Conservation (phyloP, 2,329 filamentous ascomycete species). For the Zalaria sp. region DNA sequence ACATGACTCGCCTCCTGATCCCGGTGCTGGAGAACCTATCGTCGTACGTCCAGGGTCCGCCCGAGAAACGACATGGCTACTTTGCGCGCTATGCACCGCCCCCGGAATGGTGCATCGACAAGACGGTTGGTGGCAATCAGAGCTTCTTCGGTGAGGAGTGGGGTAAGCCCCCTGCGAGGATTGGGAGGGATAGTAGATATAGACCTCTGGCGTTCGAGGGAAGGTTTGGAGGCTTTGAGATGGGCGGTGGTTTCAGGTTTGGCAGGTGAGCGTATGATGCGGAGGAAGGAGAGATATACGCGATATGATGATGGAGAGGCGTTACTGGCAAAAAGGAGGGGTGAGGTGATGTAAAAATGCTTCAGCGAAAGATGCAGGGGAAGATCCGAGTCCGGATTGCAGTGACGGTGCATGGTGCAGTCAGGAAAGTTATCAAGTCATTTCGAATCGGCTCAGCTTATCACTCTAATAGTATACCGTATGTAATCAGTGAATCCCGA, state of each 20-base stretch:
- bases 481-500: too few relatives aligned
- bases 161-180: constrained; percentile 20
- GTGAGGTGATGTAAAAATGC: too few relatives aligned
- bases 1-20: constrained; percentile 21
- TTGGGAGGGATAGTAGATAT: constrained; percentile 22
- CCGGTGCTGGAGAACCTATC: constrained; percentile 27
- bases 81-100: constrained; percentile 25
- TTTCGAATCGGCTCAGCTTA: too few relatives aligned
- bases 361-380: too few relatives aligned
- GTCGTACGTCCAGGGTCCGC: constrained; percentile 24
- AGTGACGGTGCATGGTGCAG: too few relatives aligned
- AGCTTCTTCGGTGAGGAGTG: constrained; percentile 27
- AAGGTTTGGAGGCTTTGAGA: constrained; percentile 9
- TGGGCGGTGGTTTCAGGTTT: neutral
- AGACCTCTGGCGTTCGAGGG: constrained; percentile 11
- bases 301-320: too few relatives aligned
- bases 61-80: constrained; percentile 20
- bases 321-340: too few relatives aligned
- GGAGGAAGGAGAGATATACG: too few relatives aligned
- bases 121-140: constrained; percentile 19
- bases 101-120: constrained; percentile 25
- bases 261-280: too few relatives aligned
- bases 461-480: too few relatives aligned
- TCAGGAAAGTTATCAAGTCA: too few relatives aligned
- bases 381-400: too few relatives aligned